phyloP scores from a whole-genome alignment of 2,329 filamentous ascomycete genomes.

The Colletotrichum sp. region DNA sequence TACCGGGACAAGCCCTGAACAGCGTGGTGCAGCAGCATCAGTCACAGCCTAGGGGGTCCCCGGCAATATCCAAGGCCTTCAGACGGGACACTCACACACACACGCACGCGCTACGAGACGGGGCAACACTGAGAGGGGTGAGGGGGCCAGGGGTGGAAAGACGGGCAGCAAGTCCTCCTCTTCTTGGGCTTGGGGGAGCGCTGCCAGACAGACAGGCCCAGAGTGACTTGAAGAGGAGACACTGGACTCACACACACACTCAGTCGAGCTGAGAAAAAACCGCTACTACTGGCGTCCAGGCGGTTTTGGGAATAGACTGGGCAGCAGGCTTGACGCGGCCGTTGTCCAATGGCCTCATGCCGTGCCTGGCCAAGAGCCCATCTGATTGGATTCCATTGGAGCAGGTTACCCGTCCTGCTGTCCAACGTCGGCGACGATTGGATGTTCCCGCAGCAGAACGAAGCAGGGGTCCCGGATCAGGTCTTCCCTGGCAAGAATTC shows the following conservation, averaged over 20 bases:
- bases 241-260: not conserved
- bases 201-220: not conserved
- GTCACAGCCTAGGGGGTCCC: conserved; percentile 1
- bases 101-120: not conserved
- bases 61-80: not conserved
- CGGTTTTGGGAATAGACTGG: conserved; percentile 4
- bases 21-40: not conserved
- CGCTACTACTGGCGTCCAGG: not conserved
- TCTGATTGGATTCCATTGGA: not conserved
- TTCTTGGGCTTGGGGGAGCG: not conserved
- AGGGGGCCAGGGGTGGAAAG: not conserved
- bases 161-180: not conserved
- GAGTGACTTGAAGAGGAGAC: not conserved
- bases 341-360: conserved; percentile 11
- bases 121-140: not conserved
- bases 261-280: not conserved
- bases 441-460: not conserved
- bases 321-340: conserved; percentile 3
- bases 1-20: not conserved
- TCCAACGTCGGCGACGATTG: conserved; percentile 4
- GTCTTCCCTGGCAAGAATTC: not conserved
- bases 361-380: not conserved
- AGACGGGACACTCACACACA: not conserved
- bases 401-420: not conserved
- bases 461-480: not conserved